Evolutionary conservation across 495 filamentous ascomycete species (phyloP), one percentile per base, ranked within the genome.

Genomic region (Immersiella caudata): DNA sequence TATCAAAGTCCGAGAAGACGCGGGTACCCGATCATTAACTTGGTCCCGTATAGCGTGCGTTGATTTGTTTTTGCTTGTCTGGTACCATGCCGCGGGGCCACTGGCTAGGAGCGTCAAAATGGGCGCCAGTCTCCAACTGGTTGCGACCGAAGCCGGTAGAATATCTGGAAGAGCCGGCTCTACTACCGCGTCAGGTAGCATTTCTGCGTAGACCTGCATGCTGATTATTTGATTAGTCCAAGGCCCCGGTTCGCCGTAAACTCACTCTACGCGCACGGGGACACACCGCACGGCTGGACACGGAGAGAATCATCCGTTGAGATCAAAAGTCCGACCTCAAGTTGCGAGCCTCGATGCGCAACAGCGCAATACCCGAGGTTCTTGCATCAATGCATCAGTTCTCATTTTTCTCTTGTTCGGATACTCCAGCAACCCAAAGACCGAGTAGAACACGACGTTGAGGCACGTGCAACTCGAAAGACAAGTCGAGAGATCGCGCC

Each of bases 1-100:
- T 21, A 66, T 49, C 36, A 50, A 51, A 26, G 64, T 16, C 64
- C 64, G 64, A 66, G 20, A 21, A 18, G 26, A 5, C 6, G 49
- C 24, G 40, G 8, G 22, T 12, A 27, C 16, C 29, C 20, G 11
- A 18, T 60, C n/a, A 60, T 29, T 18, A 36, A 35, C 52, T 18
- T 35, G 14, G 26, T n/a, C 9, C 57, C 16, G 26, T 35, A 35
- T 12, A n/a, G 2, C 16, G 20, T 36, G 14, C 57, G 18, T 29
- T 20, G 57, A 20, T 20, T 36, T 2, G 25, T 20, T 18, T 25
- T 25, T 12, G 6, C 11, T 46, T 14, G 40, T 46, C 40, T 46
- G 11, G 40, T 6, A 46, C 2, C 40, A 46, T 46, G 2, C 40
- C 40, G 40, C 40, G 29, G 29, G 29, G 29, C 14, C 40, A 18